Conservation (phyloP, 345 rosid genomes). For the Trapa incisa region DNA sequence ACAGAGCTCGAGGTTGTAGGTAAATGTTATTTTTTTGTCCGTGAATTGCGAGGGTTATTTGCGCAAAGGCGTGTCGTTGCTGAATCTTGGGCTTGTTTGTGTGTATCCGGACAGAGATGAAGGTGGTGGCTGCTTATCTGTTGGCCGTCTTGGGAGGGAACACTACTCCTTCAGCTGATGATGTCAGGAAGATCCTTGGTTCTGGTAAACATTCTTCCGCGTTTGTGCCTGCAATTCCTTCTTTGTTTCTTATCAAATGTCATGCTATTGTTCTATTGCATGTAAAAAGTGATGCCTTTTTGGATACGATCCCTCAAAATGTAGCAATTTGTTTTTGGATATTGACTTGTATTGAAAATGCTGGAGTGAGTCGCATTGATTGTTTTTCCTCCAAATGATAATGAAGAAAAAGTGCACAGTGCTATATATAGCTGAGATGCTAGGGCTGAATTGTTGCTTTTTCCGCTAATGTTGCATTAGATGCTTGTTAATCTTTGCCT, state of each 20-base stretch:
- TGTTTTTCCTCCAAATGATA: not conserved
- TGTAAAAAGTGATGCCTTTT: not conserved
- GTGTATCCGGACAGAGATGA: conserved; percentile 16
- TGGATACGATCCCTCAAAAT: not conserved
- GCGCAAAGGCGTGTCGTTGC: not conserved
- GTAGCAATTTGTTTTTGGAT: not conserved
- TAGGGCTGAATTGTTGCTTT: not conserved
- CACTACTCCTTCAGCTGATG: conserved; percentile 24
- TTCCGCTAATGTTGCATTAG: not conserved
- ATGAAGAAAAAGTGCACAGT: not conserved
- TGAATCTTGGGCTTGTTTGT: not conserved
- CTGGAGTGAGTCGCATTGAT: not conserved
- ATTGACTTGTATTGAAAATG: not conserved
- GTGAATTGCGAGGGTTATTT: not conserved
- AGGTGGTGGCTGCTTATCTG: conserved; percentile 47
- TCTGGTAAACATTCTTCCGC: conserved; percentile 18
- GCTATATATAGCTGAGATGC: not conserved
- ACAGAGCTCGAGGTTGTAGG: not conserved
- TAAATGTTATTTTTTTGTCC: not conserved
- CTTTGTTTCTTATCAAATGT: not conserved
- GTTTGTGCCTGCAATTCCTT: not conserved
- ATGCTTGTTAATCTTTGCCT: too few relatives aligned
- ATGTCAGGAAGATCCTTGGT: conserved; percentile 34
- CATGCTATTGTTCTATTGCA: not conserved
- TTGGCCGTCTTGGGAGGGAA: conserved; percentile 53